Base-by-base conservation (phyloP, 1,284 basidiomycete genomes). In the Cutaneotrichosporon curvatum region DNA sequence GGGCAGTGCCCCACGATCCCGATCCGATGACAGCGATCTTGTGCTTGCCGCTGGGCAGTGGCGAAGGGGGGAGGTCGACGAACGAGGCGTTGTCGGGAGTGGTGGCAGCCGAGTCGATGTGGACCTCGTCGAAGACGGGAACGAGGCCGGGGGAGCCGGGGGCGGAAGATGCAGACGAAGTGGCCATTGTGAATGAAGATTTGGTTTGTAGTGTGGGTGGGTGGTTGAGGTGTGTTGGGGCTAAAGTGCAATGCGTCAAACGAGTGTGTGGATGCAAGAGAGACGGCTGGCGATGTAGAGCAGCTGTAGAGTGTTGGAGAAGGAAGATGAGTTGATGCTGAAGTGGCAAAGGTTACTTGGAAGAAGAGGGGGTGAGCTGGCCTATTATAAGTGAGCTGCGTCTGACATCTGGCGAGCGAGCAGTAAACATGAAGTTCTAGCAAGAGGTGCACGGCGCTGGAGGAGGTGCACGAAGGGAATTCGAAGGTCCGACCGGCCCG, bases 21-120 rank as follows among this genome's bases (percentile, higher is more conserved):
- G 69, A 71, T 22, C 79, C 79, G 47, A 81, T 75, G 51, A 79
- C 73, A 19, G 76, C 78, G 18, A 81, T 73, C 50, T 71, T 73
- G 66, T 78, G 76, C 60, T 75, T 76, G 43, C 71, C 65, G 15
- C 56, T 60, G 2, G 62, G 48, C 2, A 70, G 58, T 7, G 66
- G 66, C 7, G 67, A 68, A 4, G 60, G 58, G 11, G 68, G 68
- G 15, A 69, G 60, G 20, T 46, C 43, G 21, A 61, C 35, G 23
- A 65, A 66, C 12, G 63, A 60, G 15, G 67, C 58, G 33, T 65
- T 62, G 61, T 61, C 66, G 40, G 67, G 65, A 15, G 67, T 71
- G 18, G 42, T 44, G 42, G 55, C 56, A 39, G 62, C 62, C 21
- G 64, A 67, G 15, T 56, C 57, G 39, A 68, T 61, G 44, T 60